Percentiles rank a stretch among this genome's conserved stretches.
These are phyloP conservation scores for Acacia confusa DNA, from an alignment of 306 rosid species.

Conservation along the genomic window DNA sequence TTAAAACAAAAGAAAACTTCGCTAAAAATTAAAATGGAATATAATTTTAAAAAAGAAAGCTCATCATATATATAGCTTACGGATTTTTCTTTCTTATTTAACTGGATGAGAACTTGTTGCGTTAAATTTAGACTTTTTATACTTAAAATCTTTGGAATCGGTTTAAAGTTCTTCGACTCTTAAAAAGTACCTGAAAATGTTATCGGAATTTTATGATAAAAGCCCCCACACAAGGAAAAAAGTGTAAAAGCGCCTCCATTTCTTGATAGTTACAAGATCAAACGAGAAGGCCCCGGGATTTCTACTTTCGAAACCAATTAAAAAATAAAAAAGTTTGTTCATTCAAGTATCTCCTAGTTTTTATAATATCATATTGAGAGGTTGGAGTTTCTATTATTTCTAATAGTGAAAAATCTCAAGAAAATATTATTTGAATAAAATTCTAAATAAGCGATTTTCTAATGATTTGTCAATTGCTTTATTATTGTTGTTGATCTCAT, in stretches of 20 bases:
- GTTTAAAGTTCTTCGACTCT: conserved; percentile 2
- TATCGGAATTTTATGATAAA: conserved; percentile 7
- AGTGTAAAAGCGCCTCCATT: not conserved
- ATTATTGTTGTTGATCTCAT: no score
- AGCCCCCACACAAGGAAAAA: not conserved
- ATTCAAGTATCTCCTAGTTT: not conserved
- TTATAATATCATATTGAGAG: not conserved
- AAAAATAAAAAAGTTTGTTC: not conserved
- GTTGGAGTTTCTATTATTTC: not conserved
- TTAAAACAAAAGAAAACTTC: not conserved
- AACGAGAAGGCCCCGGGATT: not conserved
- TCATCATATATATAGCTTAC: not conserved
- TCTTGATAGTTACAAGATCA: not conserved
- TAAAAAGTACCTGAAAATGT: not conserved
- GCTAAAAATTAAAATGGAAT: not conserved
- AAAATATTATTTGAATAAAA: no score
- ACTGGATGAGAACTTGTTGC: not conserved
- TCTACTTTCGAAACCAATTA: not conserved
- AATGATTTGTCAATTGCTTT: no score
- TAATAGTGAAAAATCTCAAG: no score
- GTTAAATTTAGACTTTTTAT: not conserved
- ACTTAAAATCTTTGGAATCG: not conserved
- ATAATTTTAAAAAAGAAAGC: not conserved
- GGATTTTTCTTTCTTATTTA: not conserved
- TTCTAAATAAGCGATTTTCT: no score